These are phyloP conservation scores for Gracilaria gracilis DNA, from an alignment of 23 red algal genomes.

Conservation along the genomic window DNA sequence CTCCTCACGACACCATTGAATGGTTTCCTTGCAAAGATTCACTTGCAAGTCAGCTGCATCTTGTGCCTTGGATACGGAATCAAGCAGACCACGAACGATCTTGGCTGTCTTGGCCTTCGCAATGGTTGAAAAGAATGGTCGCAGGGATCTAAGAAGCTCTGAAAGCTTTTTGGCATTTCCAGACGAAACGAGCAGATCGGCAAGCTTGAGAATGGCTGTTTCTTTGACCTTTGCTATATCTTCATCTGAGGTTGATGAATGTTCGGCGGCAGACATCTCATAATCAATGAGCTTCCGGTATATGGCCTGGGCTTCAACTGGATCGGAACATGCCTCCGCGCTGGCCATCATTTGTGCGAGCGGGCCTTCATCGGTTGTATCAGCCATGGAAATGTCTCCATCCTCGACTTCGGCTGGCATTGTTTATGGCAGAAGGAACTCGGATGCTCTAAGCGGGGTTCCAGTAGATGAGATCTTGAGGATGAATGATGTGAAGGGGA, in stretches of 20 bases:
- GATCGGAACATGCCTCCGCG: constrained; percentile 56
- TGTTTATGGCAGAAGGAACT: not conserved
- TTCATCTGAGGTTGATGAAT: constrained; percentile 13
- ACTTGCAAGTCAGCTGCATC: constrained; percentile 78
- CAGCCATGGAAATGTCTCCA: constrained; percentile 53
- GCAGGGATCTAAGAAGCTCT: constrained; percentile 56
- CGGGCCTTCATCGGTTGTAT: constrained; percentile 47
- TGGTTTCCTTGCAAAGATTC: constrained; percentile 85
- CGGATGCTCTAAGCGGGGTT: not conserved
- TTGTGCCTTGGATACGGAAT: constrained; percentile 63
- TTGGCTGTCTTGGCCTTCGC: constrained; percentile 97
- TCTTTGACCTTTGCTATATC: constrained; percentile 60
- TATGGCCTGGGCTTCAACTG: constrained; percentile 41
- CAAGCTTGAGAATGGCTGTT: constrained; percentile 64
- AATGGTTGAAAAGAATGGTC: constrained; percentile 81
- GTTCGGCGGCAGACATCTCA: not conserved
- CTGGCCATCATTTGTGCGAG: constrained; percentile 43
- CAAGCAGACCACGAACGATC: constrained; percentile 90
- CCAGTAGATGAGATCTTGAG: not conserved
- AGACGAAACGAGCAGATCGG: constrained; percentile 49
- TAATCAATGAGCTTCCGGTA: constrained; percentile 73
- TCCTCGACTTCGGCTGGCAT: constrained; percentile 38
- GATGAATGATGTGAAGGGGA: not conserved
- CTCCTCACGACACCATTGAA: constrained; percentile 96
- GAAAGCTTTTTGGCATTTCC: constrained; percentile 62